Evolutionary conservation across 192 early-diverging fungal species (phyloP), one percentile per base, ranked within the genome.

Genomic region (Mortierella hygrophila): DNA sequence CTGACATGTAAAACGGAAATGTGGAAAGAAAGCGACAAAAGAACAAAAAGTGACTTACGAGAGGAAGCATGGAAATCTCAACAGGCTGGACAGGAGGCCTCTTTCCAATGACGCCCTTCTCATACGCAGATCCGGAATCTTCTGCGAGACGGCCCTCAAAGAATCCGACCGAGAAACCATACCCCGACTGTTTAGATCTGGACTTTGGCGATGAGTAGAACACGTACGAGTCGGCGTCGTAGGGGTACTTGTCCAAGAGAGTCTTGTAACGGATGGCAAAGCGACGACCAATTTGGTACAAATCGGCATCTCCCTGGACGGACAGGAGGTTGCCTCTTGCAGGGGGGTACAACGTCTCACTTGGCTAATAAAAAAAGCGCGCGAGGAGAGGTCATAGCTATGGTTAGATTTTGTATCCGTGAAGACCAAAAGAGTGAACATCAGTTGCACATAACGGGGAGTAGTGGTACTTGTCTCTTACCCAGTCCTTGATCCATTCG

Each of bases 161-260:
- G 13, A 86, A 38, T 1, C 84, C 84, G 20, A 77, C 35, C 4
- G 84, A 81, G 32, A 77, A 81, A 0, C 38, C 79, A 54, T 74
- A 80, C 0, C 70, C 78, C 0, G 84, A 86, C 41, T 86, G 84
- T 8, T 63, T 77, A 49, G 79, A 78, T 78, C 84, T 38, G 3
- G 84, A 77, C n/a, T 81, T 81, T 44, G 46, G 47, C 6, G 84
- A 86, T 54, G 69, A 69, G 15, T 42, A 47, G 42, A 86, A 78
- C 11, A 71, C 49, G 37, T 77, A 86, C 0, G 79, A 77, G 9
- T 73, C 75, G 32, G 84, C 84, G 23, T 86, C 79, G 46, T 86
- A 86, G 4, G 79, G 79, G 55, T 86, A 78, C 18, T 52, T 70
- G 65, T 86, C 79, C 72, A 86, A 71, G 29, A 81, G 73, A 2